Conservation (phyloP, 129 eudicot genomes). For the Chrysanthemum seticuspe region DNA sequence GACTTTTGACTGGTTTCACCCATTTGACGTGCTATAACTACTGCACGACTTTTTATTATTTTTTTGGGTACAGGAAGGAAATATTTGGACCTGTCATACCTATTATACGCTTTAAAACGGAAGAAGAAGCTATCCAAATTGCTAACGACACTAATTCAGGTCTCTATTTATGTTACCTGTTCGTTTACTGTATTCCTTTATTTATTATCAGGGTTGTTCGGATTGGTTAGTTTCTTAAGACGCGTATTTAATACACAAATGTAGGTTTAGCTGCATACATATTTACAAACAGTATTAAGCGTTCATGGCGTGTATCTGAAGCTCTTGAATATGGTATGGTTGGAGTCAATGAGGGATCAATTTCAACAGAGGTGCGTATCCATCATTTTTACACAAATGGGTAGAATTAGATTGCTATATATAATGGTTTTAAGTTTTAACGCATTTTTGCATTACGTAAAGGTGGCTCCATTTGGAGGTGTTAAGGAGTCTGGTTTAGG, state of each 20-base stretch:
- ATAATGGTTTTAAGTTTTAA: not conserved
- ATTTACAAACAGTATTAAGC: slow-evolving; percentile 55
- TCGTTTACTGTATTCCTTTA: not conserved
- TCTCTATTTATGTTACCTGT: slow-evolving; percentile 26
- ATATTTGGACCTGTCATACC: slow-evolving; percentile 99
- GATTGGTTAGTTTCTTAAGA: not conserved
- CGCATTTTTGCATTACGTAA: slow-evolving; percentile 3
- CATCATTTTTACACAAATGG: slow-evolving; percentile 6
- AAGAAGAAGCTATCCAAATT: slow-evolving; percentile 83
- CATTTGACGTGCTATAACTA: too few species aligned
- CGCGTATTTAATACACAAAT: slow-evolving; percentile 5
- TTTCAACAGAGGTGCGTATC: slow-evolving; percentile 75
- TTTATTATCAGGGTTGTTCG: not conserved
- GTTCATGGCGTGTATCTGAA: slow-evolving; percentile 92
- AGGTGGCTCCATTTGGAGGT: slow-evolving; percentile 99
- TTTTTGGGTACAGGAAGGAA: slow-evolving; percentile 59
- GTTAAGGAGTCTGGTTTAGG: slow-evolving; percentile 93
- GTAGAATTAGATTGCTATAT: not conserved
- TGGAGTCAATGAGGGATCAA: slow-evolving; percentile 88
- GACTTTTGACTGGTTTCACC: too few species aligned
- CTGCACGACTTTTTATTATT: not conserved
- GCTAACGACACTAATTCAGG: slow-evolving; percentile 98
- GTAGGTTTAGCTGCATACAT: slow-evolving; percentile 92
- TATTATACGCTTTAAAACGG: slow-evolving; percentile 72
- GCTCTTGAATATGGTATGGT: slow-evolving; percentile 96